Evolutionary conservation across 768 basidiomycete species (phyloP).

Genomic region (Fistulinella prunicolor): DNA sequence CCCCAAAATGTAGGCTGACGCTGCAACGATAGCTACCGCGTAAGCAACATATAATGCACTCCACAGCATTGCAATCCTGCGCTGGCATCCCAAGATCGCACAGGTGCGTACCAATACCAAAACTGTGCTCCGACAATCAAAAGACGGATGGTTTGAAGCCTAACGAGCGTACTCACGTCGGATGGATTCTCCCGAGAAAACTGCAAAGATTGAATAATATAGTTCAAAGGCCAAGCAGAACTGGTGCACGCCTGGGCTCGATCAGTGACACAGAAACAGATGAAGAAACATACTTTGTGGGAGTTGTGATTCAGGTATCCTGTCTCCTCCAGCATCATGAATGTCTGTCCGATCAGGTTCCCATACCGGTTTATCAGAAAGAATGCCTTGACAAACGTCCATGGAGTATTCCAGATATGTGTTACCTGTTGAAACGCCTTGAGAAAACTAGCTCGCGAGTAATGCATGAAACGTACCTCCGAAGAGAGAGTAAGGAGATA

Average conservation of each 20-base stretch:
- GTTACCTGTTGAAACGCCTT: slow-evolving; percentile 9
- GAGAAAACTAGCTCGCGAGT: background rate
- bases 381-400: slow-evolving; percentile 12
- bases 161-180: slow-evolving; percentile 15
- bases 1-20: background rate
- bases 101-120: slow-evolving; percentile 25
- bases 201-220: background rate
- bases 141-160: background rate
- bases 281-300: slow-evolving; percentile 4
- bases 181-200: slow-evolving; percentile 19
- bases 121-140: slow-evolving; percentile 9
- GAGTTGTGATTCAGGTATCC: slow-evolving; percentile 20
- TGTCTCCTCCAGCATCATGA: slow-evolving; percentile 20
- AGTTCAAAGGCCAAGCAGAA: slow-evolving; percentile 12
- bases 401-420: slow-evolving; percentile 17
- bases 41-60: slow-evolving; percentile 13
- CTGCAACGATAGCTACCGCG: background rate
- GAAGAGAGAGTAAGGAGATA: slow-evolving; percentile 25
- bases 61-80: background rate
- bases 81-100: slow-evolving; percentile 19
- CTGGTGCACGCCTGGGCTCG: slow-evolving; percentile 1
- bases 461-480: slow-evolving; percentile 19
- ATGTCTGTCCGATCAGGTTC: slow-evolving; percentile 18
- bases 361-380: slow-evolving; percentile 19
- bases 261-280: background rate